These are phyloP conservation scores for Ophiostoma quercus DNA, from an alignment of 2,329 filamentous ascomycete species.

Conservation along the genomic window DNA sequence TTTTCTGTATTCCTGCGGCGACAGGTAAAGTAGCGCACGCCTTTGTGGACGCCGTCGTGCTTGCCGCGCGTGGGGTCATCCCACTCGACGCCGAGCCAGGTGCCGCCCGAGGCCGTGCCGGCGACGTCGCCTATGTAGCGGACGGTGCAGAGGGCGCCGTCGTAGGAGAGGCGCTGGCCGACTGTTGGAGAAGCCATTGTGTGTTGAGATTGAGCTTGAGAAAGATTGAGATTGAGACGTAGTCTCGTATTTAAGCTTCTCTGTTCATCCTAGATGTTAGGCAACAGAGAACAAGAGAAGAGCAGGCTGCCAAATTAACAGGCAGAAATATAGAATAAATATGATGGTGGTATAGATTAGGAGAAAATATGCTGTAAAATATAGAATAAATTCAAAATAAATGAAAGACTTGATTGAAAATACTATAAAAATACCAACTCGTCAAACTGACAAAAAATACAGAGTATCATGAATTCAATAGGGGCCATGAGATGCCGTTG, in stretches of 20 bases:
- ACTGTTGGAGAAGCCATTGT: slow-evolving; percentile 31
- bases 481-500: neutral
- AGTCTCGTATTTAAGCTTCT: neutral
- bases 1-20: slow-evolving; percentile 37
- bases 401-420: neutral
- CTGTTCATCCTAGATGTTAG: neutral
- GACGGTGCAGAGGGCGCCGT: slow-evolving; percentile 73
- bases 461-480: neutral
- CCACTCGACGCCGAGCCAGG: slow-evolving; percentile 96
- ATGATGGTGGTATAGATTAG: too few relatives aligned
- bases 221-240: too few relatives aligned
- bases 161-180: slow-evolving; percentile 76
- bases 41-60: slow-evolving; percentile 79
- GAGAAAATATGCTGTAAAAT: neutral
- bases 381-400: neutral
- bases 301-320: neutral
- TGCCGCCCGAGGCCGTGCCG: slow-evolving; percentile 64
- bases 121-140: slow-evolving; percentile 73
- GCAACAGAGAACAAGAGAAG: neutral
- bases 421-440: neutral
- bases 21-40: slow-evolving; percentile 65
- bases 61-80: slow-evolving; percentile 82
- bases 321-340: slow-evolving; percentile 8
- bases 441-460: too few relatives aligned
- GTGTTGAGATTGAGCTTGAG: neutral